Percentiles rank a stretch among this genome's conserved stretches.
phyloP scores from a whole-genome alignment of 2,329 filamentous ascomycete genomes.

The Aspergillus sp. region DNA sequence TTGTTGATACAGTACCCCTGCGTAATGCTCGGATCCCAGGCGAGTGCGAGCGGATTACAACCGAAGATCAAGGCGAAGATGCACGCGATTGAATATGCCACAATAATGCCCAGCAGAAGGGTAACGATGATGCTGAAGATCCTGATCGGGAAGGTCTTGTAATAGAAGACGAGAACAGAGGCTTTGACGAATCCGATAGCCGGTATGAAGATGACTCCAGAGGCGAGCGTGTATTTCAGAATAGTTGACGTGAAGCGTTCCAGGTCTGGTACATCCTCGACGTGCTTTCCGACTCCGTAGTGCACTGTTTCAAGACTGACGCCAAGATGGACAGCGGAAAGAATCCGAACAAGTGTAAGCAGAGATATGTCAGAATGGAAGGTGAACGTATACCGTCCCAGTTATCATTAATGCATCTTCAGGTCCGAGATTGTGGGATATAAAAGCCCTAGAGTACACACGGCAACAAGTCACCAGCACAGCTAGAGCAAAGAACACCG shows the following conservation, averaged over 20 bases:
- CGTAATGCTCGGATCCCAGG: neutral
- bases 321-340: neutral
- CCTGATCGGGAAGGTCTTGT: neutral
- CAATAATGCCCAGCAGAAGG: neutral
- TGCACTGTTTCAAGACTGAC: neutral
- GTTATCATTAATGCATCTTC: neutral
- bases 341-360: neutral
- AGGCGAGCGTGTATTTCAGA: neutral
- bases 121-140: neutral
- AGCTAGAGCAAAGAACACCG: neutral
- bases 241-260: neutral
- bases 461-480: neutral
- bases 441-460: neutral
- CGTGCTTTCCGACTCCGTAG: neutral
- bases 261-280: neutral
- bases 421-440: neutral
- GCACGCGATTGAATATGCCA: neutral
- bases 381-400: neutral
- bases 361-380: neutral
- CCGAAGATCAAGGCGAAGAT: neutral
- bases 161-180: conserved; percentile 1
- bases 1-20: neutral
- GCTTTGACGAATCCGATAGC: neutral
- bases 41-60: neutral
- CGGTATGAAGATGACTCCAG: neutral